Evolutionary conservation across 371 early-diverging fungal species (phyloP).

Genomic region (Apophysomyces trapeziformis): DNA sequence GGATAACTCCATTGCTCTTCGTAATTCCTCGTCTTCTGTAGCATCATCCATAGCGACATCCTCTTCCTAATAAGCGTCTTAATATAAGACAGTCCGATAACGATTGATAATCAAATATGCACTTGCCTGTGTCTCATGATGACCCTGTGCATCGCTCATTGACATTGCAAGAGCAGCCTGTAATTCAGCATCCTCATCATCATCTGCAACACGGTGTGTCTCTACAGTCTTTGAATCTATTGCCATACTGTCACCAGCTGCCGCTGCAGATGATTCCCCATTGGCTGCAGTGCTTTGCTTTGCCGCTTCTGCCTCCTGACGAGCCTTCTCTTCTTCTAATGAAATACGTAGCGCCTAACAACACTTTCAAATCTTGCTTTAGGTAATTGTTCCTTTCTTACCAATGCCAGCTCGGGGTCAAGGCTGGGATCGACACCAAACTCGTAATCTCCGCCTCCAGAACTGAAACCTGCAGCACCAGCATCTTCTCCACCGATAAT

Average conservation of each 20-base stretch:
- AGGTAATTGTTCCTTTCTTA: conserved; percentile 24
- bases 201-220: conserved; percentile 41
- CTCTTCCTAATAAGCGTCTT: conserved; percentile 30
- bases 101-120: not conserved
- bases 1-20: conserved; percentile 85
- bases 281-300: conserved; percentile 42
- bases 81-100: not conserved
- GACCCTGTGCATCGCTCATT: conserved; percentile 46
- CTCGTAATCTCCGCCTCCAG: conserved; percentile 77
- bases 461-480: conserved; percentile 63
- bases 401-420: conserved; percentile 96
- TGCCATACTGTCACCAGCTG: conserved; percentile 49
- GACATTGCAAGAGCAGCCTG: conserved; percentile 69
- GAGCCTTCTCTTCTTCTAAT: conserved; percentile 94
- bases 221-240: conserved; percentile 45
- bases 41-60: conserved; percentile 77
- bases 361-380: not conserved
- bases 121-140: conserved; percentile 11
- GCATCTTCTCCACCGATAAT: conserved; percentile 88
- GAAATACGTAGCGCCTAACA: conserved; percentile 90
- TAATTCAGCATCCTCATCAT: conserved; percentile 46
- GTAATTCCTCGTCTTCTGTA: conserved; percentile 88
- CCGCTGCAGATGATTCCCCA: conserved; percentile 44
- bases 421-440: conserved; percentile 96
- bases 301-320: conserved; percentile 78